Base-by-base conservation (phyloP, 2,329 filamentous ascomycete genomes). In the Penicillium sp. region DNA sequence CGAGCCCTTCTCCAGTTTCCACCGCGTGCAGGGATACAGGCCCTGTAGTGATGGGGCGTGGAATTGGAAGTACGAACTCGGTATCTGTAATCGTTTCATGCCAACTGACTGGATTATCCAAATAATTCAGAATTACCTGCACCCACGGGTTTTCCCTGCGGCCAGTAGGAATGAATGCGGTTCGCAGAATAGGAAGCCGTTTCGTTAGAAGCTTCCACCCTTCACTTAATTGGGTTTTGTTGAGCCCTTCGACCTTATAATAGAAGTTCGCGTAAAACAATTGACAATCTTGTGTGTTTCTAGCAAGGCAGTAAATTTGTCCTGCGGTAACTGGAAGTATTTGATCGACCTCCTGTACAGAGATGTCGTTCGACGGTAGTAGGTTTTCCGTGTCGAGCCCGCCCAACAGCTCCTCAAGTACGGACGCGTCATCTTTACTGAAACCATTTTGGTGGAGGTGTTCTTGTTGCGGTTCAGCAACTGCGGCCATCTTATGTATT, bases 291-390 rank as follows among this genome's bases (percentile, higher is more conserved):
- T 86, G 84, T 45, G 83, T 85, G 60, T 88, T 81, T 45, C 84
- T 80, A 16, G 83, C 85, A 24, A 97, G 76, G 85, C 94, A 90
- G 69, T 94, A 92, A 0, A 83, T 74, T 68, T 97, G 91, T 64
- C 91, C 89, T 2, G 91, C 81, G 3, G 89, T 84, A 2, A 86
- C 85, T 1, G 90, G 90, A 1, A 93, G 69, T 0, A 88, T 62
- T 0, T 65, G 66, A 58, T 88, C 81, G 12, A 89, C 71, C 0
- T 74, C 61, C 1, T 65, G 20, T 0, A 72, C 57, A 0, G 89
- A 67, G 0, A 75, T 74, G 8, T 74, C 24, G n/a, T 50, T 52
- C 20, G 24, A 3, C 33, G 38, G 46, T n/a, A 60, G 43, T 16
- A 56, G 9, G 8, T 23, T 35, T 18, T 52, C 33, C 12, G 45